Evolutionary conservation across 805 yeast species (phyloP), one percentile per base, ranked within the genome.

Genomic region (Myxozyma melibiosi): DNA sequence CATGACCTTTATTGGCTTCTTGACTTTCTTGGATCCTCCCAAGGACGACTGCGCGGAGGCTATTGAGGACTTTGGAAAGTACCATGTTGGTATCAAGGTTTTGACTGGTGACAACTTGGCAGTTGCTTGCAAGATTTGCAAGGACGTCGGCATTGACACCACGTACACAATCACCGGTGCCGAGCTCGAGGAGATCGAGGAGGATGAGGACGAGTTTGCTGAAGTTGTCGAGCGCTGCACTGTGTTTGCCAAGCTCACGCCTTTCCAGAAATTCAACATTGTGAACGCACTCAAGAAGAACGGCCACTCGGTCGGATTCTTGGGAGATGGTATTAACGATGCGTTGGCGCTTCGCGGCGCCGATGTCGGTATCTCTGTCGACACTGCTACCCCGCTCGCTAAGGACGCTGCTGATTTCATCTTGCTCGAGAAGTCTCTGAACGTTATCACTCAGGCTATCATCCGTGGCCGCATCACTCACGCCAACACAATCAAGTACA

Each of bases 141-240:
- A 47, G 38, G 64, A 60, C 25, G 64, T 60, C 41, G 64, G 64
- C 20, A 60, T 60, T 24, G 56, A 53, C 40, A 50, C 58, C 13
- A 58, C 55, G 20, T 53, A 45, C 50, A 35, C 40, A 11, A 55
- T 60, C 44, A 60, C 62, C 25, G 64, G 64, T 25, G 72, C 68
- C 31, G 82, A 74, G 30, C 80, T 74, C 68, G 84, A 72, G 11
- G 81, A 77, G 53, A 81, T 78, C 30, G 54, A 51, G 20, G 91
- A 86, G 74, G 54, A 51, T 33, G 91, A 86, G 74, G 96, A 89
- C 66, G 96, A 88, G 72, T 78, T 89, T 69, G 95, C 88, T 67
- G 96, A 85, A 58, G 85, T 88, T 24, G 63, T 59, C 13, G 65
- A 61, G 62, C 55, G 64, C 8, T 58, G 63, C 50, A 50, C 64